A percentile compares a stretch with the other conserved stretches of the same genome.
Conservation (phyloP, 1,284 basidiomycete genomes). For the Leccinum cinnamomeum region DNA sequence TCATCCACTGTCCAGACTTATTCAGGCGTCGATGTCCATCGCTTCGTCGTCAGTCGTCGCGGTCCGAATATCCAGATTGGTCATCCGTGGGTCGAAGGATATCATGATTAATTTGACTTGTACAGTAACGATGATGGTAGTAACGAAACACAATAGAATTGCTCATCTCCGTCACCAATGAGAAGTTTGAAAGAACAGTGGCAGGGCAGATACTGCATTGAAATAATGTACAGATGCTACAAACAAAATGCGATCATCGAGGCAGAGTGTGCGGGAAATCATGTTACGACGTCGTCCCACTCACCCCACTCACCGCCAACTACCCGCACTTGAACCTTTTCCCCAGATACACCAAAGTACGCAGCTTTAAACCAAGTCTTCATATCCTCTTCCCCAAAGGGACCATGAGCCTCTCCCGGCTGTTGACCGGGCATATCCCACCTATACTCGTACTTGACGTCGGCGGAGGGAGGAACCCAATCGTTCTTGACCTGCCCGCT, state of each 20-base stretch:
- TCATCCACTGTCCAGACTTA: too few species aligned
- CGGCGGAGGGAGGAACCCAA: conserved; percentile 78
- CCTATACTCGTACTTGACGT: conserved; percentile 75
- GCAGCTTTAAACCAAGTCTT: conserved; percentile 69
- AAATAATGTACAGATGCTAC: conserved; percentile 21
- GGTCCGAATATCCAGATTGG: too few species aligned
- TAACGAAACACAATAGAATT: background rate
- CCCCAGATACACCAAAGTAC: conserved; percentile 73
- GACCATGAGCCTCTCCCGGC: conserved; percentile 65
- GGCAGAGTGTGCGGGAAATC: conserved; percentile 14
- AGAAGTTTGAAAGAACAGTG: background rate
- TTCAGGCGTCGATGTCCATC: too few species aligned
- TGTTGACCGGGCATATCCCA: conserved; percentile 61
- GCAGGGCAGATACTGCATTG: background rate
- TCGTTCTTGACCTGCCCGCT: conserved; percentile 64
- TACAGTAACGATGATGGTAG: background rate
- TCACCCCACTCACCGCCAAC: conserved; percentile 67
- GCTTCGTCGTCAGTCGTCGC: too few species aligned
- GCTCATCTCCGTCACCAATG: background rate
- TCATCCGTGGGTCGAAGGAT: conserved; percentile 4
- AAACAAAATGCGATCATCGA: background rate
- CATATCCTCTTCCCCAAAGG: conserved; percentile 76
- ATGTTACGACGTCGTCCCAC: conserved; percentile 64
- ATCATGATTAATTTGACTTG: conserved; percentile 24
- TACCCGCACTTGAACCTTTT: conserved; percentile 68